Evolutionary conservation across 176 grass and related monocot species (phyloP), one percentile per base, ranked within the genome.

Genomic region (Paspalum notatum): DNA sequence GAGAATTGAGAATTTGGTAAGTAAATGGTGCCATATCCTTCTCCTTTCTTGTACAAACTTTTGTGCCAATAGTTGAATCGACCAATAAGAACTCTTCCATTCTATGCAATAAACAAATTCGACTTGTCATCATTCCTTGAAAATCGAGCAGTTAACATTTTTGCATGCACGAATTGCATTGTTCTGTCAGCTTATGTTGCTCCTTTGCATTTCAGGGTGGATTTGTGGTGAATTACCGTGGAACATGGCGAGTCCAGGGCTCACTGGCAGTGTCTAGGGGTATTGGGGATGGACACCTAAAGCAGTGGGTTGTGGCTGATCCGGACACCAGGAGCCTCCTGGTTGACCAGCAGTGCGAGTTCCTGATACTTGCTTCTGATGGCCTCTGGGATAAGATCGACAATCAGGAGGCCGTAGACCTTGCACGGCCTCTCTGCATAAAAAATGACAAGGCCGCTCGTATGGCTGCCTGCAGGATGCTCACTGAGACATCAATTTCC

Each of bases 241-340:
- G 97, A 55, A 91, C 93, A 85, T 99, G 97, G 97, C 88, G 97
- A 84, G 52, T 99, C 16, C 97, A 99, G 80, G 97, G 97, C 21
- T 93, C 97, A 14, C 68, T 99, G 17, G 93, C 97, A 6, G 91
- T 99, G 26, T 99, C 97, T 7, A 88, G 97, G 58, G 87, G 89
- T 60, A 93, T 99, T 45, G 97, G 97, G 7, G 97, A 99, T 81
- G 82, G 91, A 2, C 93, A 96, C 78, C 79, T 96, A 8, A 99
- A 96, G 83, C 86, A 93, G 71, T 99, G 93, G 97, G 74, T 99
- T 51, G 90, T 99, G 32, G 72, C 93, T 43, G 87, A 93, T 66
- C 97, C 97, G 0, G 97, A 99, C 60, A 91, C 87, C 9, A 92
- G 67, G 78, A 80, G 79, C 13, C 81, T 99, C 10, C 50, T 80